These are phyloP conservation scores for Stenocarpella maydis DNA, from an alignment of 2,329 filamentous ascomycete genomes.

Conservation along the genomic window DNA sequence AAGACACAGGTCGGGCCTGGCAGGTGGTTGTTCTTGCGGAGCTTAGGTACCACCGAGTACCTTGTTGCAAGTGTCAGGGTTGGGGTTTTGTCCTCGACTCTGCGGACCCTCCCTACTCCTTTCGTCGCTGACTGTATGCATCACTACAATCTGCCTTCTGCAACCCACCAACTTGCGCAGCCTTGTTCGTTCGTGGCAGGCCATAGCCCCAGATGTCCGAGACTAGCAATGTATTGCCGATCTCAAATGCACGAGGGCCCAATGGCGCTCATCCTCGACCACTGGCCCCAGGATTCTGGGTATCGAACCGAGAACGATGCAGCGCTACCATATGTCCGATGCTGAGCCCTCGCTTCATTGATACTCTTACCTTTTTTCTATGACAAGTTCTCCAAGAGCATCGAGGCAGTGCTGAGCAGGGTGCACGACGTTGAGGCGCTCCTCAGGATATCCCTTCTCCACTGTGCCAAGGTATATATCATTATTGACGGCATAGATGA, in stretches of 20 bases:
- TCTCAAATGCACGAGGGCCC: not conserved
- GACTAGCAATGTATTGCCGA: no score
- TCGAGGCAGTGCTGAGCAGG: conserved; percentile 42
- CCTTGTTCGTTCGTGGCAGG: not conserved
- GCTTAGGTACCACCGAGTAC: no score
- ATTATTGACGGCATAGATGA: conserved; percentile 54
- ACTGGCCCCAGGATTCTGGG: not conserved
- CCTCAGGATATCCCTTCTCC: conserved; percentile 42
- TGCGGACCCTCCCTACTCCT: no score
- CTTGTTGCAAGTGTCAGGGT: no score
- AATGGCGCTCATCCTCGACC: not conserved
- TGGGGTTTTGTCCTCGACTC: not conserved
- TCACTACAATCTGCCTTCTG: not conserved
- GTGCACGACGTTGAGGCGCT: conserved; percentile 42
- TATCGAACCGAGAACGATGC: not conserved
- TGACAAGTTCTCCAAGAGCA: conserved; percentile 44
- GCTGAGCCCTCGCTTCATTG: conserved; percentile 2
- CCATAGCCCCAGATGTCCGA: no score
- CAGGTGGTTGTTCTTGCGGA: not conserved
- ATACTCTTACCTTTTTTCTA: conserved; percentile 43
- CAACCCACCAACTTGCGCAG: not conserved
- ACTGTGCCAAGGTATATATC: conserved; percentile 43
- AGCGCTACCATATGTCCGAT: no score
- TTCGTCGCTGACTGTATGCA: no score
- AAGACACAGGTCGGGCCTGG: not conserved